Evolutionary conservation across 1,284 basidiomycete species (phyloP), one percentile per base, ranked within the genome.

Genomic region (Amylostereum areolatum): DNA sequence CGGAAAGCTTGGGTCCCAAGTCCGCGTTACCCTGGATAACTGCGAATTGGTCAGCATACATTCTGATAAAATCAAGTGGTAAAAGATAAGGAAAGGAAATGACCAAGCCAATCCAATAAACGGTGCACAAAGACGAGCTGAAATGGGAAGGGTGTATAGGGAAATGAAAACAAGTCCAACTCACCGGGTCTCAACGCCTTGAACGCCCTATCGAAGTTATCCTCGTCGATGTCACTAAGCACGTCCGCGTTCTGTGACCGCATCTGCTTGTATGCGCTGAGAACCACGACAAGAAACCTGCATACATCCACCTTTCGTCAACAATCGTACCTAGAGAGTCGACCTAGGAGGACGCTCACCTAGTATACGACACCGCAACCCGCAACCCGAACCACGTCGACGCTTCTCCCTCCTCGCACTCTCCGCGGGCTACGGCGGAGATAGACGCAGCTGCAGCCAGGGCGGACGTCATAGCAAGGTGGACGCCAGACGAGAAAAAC

Each of bases 11-110:
- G 31, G 71, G 68, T 10, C 86, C 86, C 74, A 87, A 78, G 55
- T 88, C 86, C 1, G 80, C 80, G 40, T 80, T 81, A 6, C 85
- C 85, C 64, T 88, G 86, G 34, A 89, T 87, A 28, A 89, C 85
- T 88, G 53, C 8, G n/a, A 27, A 6, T 40, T 42, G 43, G 37
- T 27, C 12, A 49, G 41, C 30, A 54, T 34, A n/a, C n/a, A n/a
- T n/a, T n/a, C n/a, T n/a, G n/a, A n/a, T n/a, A n/a, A n/a, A n/a
- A n/a, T n/a, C n/a, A n/a, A n/a, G n/a, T n/a, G n/a, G n/a, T n/a
- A n/a, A n/a, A n/a, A n/a, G n/a, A n/a, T n/a, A n/a, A n/a, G n/a
- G n/a, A n/a, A n/a, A n/a, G n/a, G n/a, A n/a, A n/a, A n/a, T n/a
- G n/a, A n/a, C n/a, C n/a, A n/a, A n/a, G n/a, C n/a, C n/a, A n/a